A percentile compares a stretch with the other conserved stretches of the same genome.
phyloP scores from a whole-genome alignment of 1,284 basidiomycete genomes.

The Waitea zeae region DNA sequence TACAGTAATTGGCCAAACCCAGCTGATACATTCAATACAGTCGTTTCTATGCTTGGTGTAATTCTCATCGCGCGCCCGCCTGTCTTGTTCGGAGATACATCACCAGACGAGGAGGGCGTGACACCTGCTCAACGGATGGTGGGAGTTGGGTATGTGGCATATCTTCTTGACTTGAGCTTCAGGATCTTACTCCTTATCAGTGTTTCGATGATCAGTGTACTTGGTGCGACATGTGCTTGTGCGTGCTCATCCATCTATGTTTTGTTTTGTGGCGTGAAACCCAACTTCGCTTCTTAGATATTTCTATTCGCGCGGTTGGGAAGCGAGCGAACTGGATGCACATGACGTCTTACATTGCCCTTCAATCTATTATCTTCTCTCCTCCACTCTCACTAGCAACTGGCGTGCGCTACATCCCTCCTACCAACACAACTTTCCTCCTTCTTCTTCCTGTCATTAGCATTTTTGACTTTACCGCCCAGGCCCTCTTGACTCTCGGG shows the following conservation, averaged over 20 bases:
- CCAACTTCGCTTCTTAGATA: conserved; percentile 22
- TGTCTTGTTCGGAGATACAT: conserved; percentile 18
- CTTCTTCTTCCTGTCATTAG: conserved; percentile 27
- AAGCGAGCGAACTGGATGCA: conserved; percentile 60
- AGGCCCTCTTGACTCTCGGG: conserved; percentile 43
- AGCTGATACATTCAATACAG: conserved; percentile 16
- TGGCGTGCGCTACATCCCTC: conserved; percentile 24
- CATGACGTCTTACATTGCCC: conserved; percentile 50
- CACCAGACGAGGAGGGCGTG: conserved; percentile 7
- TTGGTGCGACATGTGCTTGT: conserved; percentile 47
- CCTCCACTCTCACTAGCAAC: conserved; percentile 23
- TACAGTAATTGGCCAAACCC: neutral
- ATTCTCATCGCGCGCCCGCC: conserved; percentile 27
- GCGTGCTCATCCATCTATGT: conserved; percentile 9
- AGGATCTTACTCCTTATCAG: conserved; percentile 19
- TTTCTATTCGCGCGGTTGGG: conserved; percentile 53
- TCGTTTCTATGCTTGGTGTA: conserved; percentile 30
- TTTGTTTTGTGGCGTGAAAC: neutral
- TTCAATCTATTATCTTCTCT: conserved; percentile 39
- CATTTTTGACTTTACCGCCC: conserved; percentile 37
- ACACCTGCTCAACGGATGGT: conserved; percentile 18
- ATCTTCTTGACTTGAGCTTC: neutral
- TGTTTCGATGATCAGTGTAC: conserved; percentile 36
- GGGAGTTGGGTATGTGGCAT: conserved; percentile 17
- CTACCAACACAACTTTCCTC: conserved; percentile 27